These are phyloP conservation scores for Gossypium mustelinum DNA, from an alignment of 345 rosid genomes.

Conservation along the genomic window DNA sequence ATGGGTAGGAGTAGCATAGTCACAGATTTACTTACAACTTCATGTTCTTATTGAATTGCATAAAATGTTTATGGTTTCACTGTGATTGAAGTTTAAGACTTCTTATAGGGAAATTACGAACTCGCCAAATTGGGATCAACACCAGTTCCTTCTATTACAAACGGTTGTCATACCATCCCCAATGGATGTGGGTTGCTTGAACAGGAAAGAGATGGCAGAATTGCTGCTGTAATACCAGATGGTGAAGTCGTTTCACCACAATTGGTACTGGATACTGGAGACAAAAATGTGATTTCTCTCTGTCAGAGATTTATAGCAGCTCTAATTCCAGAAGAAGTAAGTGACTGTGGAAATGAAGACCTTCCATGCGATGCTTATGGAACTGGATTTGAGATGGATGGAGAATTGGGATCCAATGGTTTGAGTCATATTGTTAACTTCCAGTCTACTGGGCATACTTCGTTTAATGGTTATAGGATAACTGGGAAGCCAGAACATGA, in stretches of 20 bases:
- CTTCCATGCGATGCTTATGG: slow-evolving; percentile 46
- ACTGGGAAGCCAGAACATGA: slow-evolving; percentile 46
- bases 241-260: slow-evolving; percentile 34
- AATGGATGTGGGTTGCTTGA: slow-evolving; percentile 36
- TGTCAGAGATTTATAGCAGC: slow-evolving; percentile 82
- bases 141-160: slow-evolving; percentile 22
- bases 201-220: slow-evolving; percentile 27
- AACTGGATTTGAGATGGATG: slow-evolving; percentile 50
- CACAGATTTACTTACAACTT: not conserved
- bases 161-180: slow-evolving; percentile 19
- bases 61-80: not conserved
- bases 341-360: slow-evolving; percentile 44
- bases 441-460: slow-evolving; percentile 24
- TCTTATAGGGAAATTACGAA: slow-evolving; percentile 42
- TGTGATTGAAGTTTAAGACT: slow-evolving; percentile 5
- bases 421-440: slow-evolving; percentile 45
- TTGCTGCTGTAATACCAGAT: slow-evolving; percentile 20
- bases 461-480: slow-evolving; percentile 47
- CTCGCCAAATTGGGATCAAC: slow-evolving; percentile 22
- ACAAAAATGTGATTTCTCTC: slow-evolving; percentile 46
- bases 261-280: slow-evolving; percentile 30
- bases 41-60: not conserved
- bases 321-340: slow-evolving; percentile 71
- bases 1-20: not conserved
- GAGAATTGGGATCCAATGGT: slow-evolving; percentile 54